phyloP scores from a whole-genome alignment of 495 filamentous ascomycete genomes.

The Talaromyces stipitatus region DNA sequence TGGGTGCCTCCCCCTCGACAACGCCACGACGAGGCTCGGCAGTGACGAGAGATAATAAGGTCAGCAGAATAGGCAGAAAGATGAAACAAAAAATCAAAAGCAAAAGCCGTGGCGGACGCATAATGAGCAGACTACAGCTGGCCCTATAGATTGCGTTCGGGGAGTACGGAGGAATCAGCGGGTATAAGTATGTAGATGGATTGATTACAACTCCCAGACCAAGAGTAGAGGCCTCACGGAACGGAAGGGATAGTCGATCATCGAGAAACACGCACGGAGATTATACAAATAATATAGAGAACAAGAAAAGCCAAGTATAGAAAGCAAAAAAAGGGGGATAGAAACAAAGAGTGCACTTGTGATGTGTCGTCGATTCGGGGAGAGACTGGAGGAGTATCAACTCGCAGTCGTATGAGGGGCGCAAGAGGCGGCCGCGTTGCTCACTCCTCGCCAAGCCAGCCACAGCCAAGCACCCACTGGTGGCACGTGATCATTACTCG shows the following conservation, averaged over 20 bases:
- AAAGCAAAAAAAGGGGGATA: not conserved
- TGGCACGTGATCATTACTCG: not conserved
- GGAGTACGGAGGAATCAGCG: slow-evolving; percentile 5
- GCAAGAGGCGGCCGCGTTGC: not conserved
- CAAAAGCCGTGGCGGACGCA: slow-evolving; percentile 50
- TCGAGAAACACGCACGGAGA: slow-evolving; percentile 21
- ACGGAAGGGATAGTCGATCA: slow-evolving; percentile 25
- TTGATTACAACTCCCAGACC: slow-evolving; percentile 21
- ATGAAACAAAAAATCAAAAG: slow-evolving; percentile 46
- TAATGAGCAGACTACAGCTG: slow-evolving; percentile 19
- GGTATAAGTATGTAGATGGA: slow-evolving; percentile 11
- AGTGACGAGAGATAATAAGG: slow-evolving; percentile 41
- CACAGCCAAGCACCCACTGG: not conserved
- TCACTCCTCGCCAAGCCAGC: not conserved
- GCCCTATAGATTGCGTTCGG: slow-evolving; percentile 1
- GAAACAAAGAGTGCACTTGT: not conserved
- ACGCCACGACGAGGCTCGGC: slow-evolving; percentile 26
- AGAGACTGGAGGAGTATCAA: not conserved
- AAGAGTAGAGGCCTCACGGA: slow-evolving; percentile 31
- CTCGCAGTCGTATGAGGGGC: not conserved
- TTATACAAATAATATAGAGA: not conserved
- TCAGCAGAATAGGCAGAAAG: slow-evolving; percentile 45
- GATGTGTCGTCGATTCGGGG: not conserved
- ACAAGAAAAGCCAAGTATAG: not conserved
- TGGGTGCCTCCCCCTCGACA: slow-evolving; percentile 23